A percentile compares a stretch with the other conserved stretches of the same genome.
These are phyloP conservation scores for Stephanodiscus triporus DNA, from an alignment of 108 stramenopile species.

Conservation along the genomic window DNA sequence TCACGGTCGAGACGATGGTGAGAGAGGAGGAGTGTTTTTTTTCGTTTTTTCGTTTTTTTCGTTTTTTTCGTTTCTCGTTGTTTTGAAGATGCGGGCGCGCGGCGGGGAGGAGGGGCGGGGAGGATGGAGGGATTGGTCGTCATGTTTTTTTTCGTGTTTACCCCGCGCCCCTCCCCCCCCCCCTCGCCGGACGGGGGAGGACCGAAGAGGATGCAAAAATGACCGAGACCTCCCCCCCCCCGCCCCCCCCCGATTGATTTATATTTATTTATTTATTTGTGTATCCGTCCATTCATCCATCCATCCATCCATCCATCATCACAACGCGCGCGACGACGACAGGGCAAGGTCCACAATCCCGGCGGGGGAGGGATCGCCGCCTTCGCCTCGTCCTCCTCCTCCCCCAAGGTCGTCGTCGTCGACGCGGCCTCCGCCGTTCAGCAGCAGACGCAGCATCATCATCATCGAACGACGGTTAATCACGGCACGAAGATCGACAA, in stretches of 20 bases:
- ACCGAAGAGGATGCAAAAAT: too few relatives aligned
- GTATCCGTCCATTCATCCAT: too few relatives aligned
- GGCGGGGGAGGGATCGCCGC: background rate
- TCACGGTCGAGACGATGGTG: slow-evolving; percentile 84
- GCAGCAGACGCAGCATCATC: slow-evolving; percentile 15
- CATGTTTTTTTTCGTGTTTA: too few relatives aligned
- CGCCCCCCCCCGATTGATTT: too few relatives aligned
- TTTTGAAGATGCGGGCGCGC: background rate
- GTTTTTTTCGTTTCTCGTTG: background rate
- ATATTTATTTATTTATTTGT: too few relatives aligned
- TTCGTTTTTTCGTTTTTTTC: background rate
- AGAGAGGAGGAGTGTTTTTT: slow-evolving; percentile 38
- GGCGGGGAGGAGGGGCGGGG: background rate
- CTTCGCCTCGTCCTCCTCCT: background rate
- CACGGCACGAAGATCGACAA: slow-evolving; percentile 9
- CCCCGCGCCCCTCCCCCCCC: too few relatives aligned
- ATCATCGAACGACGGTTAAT: slow-evolving; percentile 26
- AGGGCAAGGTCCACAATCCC: background rate
- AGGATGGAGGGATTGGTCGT: background rate
- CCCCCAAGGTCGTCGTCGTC: background rate
- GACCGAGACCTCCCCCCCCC: too few relatives aligned
- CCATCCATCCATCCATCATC: too few relatives aligned
- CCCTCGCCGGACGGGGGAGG: too few relatives aligned
- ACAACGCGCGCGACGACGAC: background rate
- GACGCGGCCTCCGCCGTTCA: too few relatives aligned